These are phyloP conservation scores for Penicillium chermesinum DNA, from an alignment of 495 filamentous ascomycete species.

Conservation along the genomic window DNA sequence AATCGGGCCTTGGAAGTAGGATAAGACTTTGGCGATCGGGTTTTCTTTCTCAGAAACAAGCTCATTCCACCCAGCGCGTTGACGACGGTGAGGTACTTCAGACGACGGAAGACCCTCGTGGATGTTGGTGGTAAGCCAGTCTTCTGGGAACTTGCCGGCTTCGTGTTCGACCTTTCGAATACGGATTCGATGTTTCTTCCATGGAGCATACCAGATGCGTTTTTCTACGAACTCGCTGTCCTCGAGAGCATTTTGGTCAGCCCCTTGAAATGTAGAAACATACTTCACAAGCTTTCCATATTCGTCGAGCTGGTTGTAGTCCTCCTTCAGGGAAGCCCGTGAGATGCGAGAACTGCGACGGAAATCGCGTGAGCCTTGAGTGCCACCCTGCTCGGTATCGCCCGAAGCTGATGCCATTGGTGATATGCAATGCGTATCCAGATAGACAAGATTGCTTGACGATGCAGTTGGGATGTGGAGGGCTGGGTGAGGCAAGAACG, in stretches of 20 bases:
- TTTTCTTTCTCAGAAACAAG: conserved; percentile 69
- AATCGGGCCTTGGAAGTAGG: conserved; percentile 75
- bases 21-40: conserved; percentile 63
- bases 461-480: no score
- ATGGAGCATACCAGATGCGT: conserved; percentile 49
- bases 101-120: conserved; percentile 49
- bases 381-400: conserved; percentile 6
- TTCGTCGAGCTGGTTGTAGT: conserved; percentile 40
- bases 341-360: conserved; percentile 33
- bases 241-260: conserved; percentile 22
- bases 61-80: conserved; percentile 65
- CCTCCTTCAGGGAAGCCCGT: conserved; percentile 35
- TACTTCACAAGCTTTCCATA: conserved; percentile 57
- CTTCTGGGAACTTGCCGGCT: conserved; percentile 51
- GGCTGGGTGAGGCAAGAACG: background rate
- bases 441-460: background rate
- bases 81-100: conserved; percentile 56
- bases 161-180: conserved; percentile 28
- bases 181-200: conserved; percentile 53
- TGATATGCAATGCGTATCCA: background rate
- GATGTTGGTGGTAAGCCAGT: conserved; percentile 70
- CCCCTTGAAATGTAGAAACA: conserved; percentile 58
- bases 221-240: conserved; percentile 30
- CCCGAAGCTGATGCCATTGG: conserved; percentile 3
- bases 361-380: conserved; percentile 5